Conservation (phyloP, 1,139 yeast genomes). For the Yamadazyma dendronema region DNA sequence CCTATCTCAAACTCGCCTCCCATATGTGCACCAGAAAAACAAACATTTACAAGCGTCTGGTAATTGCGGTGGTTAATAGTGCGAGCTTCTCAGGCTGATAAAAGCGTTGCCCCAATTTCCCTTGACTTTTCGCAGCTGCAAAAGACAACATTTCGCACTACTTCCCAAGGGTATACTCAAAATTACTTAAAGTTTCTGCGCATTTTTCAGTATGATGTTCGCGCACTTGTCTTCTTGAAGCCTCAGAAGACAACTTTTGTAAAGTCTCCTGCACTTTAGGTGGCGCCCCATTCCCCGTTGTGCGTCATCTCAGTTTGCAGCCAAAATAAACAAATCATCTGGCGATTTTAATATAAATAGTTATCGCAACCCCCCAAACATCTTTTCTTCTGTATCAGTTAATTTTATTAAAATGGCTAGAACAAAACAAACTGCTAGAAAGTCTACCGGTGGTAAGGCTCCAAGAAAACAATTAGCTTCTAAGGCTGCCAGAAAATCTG, state of each 20-base stretch:
- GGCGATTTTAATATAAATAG: conserved; percentile 2
- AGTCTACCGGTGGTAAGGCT: conserved; percentile 99
- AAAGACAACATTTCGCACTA: neutral
- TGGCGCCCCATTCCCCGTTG: neutral
- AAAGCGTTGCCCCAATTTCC: neutral
- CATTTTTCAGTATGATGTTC: neutral
- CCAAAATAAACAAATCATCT: neutral
- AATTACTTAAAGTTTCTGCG: neutral
- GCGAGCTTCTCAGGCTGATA: neutral
- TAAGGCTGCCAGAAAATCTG: conserved; percentile 98
- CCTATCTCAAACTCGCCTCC: conserved; percentile 1
- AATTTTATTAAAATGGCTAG: conserved; percentile 71
- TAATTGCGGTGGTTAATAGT: neutral
- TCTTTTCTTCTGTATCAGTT: conserved; percentile 1
- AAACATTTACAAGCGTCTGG: neutral
- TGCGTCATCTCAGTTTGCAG: neutral
- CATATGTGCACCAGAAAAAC: neutral
- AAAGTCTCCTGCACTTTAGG: conserved; percentile 1
- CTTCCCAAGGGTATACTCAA: neutral
- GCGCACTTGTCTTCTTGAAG: neutral
- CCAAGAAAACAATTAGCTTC: conserved; percentile 99
- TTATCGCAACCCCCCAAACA: neutral
- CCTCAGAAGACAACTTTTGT: neutral
- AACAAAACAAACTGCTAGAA: conserved; percentile 98
- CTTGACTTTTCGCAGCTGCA: neutral